Evolutionary conservation across 805 yeast genomes (phyloP).

Genomic region (Lipomyces yamadae): DNA sequence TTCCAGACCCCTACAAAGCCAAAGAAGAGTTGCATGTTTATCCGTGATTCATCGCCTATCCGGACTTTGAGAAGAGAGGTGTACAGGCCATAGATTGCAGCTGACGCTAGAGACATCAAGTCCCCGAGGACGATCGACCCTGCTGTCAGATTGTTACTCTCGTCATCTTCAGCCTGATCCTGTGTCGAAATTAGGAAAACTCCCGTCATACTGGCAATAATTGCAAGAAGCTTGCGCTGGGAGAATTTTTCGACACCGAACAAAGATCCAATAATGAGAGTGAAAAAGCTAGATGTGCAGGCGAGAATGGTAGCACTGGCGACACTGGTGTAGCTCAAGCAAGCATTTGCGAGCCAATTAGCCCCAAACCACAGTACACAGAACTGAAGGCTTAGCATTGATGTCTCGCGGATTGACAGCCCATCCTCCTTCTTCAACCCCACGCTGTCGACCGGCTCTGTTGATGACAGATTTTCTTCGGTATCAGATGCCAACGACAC

Average conservation of each 20-base stretch:
- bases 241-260: slow-evolving; percentile 73
- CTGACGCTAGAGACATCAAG: slow-evolving; percentile 77
- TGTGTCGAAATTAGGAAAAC: slow-evolving; percentile 76
- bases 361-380: slow-evolving; percentile 89
- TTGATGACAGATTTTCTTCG: background rate
- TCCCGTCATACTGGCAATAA: slow-evolving; percentile 74
- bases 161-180: slow-evolving; percentile 53
- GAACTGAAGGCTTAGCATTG: slow-evolving; percentile 75
- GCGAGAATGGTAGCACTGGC: slow-evolving; percentile 93
- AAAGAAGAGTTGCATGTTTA: slow-evolving; percentile 86
- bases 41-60: slow-evolving; percentile 71
- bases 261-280: slow-evolving; percentile 77
- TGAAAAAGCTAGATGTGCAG: slow-evolving; percentile 91
- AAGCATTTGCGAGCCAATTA: slow-evolving; percentile 85
- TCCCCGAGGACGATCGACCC: slow-evolving; percentile 65
- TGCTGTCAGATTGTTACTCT: slow-evolving; percentile 26
- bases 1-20: slow-evolving; percentile 94
- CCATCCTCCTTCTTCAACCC: background rate
- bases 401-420: slow-evolving; percentile 60
- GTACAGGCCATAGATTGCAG: slow-evolving; percentile 88
- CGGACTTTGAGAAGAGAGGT: slow-evolving; percentile 79
- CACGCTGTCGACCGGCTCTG: slow-evolving; percentile 13
- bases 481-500: background rate
- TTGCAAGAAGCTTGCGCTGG: slow-evolving; percentile 66
- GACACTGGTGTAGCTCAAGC: slow-evolving; percentile 85